Evolutionary conservation across 129 eudicot genomes (phyloP).

Genomic region (Apium graveolens): DNA sequence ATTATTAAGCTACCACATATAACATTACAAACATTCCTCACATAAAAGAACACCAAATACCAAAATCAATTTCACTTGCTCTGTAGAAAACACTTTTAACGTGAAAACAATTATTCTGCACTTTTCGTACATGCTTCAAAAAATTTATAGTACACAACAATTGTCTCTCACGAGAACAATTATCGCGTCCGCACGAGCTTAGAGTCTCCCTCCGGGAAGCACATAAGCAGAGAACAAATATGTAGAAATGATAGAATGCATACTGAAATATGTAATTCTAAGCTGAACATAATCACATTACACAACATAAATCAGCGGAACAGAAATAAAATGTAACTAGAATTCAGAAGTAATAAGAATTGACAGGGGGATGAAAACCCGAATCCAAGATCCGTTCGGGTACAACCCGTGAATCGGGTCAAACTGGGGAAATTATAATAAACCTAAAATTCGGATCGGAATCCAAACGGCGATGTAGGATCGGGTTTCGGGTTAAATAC

Average conservation of each 20-base stretch:
- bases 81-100: too few species aligned
- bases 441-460: conserved; percentile 10
- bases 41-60: too few species aligned
- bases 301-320: neutral
- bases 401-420: conserved; percentile 8
- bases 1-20: neutral
- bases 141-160: too few species aligned
- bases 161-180: too few species aligned
- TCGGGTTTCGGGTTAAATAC: conserved; percentile 4
- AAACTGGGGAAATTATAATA: neutral
- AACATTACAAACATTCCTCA: too few species aligned
- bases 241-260: neutral
- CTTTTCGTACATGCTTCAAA: too few species aligned
- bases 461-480: neutral
- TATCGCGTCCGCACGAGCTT: too few species aligned
- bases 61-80: too few species aligned
- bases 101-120: neutral
- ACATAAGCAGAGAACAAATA: neutral
- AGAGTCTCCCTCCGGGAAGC: neutral
- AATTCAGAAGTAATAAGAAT: too few species aligned
- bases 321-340: too few species aligned
- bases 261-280: neutral
- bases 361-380: neutral
- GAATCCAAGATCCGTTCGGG: conserved; percentile 5
- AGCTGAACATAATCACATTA: neutral